Evolutionary conservation across 257 asterid genomes (phyloP), one percentile per base, ranked within the genome.

Genomic region (Hygrophila difformis): DNA sequence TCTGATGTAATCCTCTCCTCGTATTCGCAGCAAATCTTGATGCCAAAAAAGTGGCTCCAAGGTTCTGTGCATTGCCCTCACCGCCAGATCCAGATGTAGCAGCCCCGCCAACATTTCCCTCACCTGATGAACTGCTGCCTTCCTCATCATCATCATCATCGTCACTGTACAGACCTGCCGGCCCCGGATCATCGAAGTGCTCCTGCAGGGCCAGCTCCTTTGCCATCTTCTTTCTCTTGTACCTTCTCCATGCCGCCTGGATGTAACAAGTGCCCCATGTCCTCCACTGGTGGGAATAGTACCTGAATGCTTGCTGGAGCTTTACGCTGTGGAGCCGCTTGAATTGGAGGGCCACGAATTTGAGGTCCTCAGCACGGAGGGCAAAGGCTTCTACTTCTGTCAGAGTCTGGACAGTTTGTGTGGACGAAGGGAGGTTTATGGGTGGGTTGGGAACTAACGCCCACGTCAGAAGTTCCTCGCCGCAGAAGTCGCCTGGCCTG

Each of bases 391-490:
- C 96, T 0, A 89, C 98, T 57, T 89, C 96, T 2, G 94, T 61
- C 0, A 75, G 81, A 6, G 97, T 68, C 49, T 81, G 70, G 39
- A 85, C 94, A 0, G 93, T 79, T 15, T 92, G 65, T 15, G 93
- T 85, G 6, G 96, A 89, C 19, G 93, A 68, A 9, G 98, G 98
- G 20, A 85, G 63, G 73, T 78, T 76, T n/a, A 70, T 39, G 12
- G 75, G 60, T 2, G 94, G 69, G 39, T 79, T 85, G 0, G 96
- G 94, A 21, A 79, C 73, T 44, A 89, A 53, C 24, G 98, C 98
- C 98, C 98, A 89, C 3, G 98, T 89, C 1, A 89, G 78, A 11
- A 89, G 58, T 56, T 89, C 98, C 55, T 89, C 98, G 6, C 98
- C 98, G 26, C 93, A 85, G 41, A 89, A 89, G 51, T 85, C 98